Evolutionary conservation across 768 basidiomycete species (phyloP).

Genomic region (Serendipita sp.): DNA sequence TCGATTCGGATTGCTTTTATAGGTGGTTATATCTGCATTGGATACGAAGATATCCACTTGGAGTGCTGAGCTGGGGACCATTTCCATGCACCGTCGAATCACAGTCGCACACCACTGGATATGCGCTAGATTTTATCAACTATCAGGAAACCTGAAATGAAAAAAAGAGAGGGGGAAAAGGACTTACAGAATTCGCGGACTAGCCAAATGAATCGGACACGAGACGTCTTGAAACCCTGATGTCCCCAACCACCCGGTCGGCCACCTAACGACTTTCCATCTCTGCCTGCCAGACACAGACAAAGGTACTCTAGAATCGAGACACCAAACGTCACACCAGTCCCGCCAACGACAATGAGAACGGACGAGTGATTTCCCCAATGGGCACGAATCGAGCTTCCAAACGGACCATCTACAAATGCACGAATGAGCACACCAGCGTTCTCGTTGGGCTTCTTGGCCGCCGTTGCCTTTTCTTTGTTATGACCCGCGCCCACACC

Average conservation of each 20-base stretch:
- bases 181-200: conserved; percentile 55
- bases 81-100: conserved; percentile 42
- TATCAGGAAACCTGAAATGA: neutral
- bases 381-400: conserved; percentile 38
- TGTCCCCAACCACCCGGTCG: conserved; percentile 28
- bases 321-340: conserved; percentile 57
- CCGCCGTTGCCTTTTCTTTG: conserved; percentile 14
- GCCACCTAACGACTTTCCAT: conserved; percentile 33
- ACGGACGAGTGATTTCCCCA: conserved; percentile 46
- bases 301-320: conserved; percentile 49
- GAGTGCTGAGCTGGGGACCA: conserved; percentile 32
- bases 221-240: conserved; percentile 25
- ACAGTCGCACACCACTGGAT: conserved; percentile 60
- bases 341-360: conserved; percentile 52
- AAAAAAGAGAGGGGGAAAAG: neutral
- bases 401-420: conserved; percentile 52
- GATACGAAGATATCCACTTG: conserved; percentile 65
- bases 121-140: conserved; percentile 31
- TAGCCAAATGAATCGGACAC: conserved; percentile 64
- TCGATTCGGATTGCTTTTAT: conserved; percentile 5
- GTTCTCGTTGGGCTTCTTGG: conserved; percentile 12
- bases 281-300: conserved; percentile 37
- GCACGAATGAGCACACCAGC: conserved; percentile 37
- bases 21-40: conserved; percentile 24
- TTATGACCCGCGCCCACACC: neutral